Conservation (phyloP, 192 early-diverging fungal genomes). For the Chytriomyces confervae region DNA sequence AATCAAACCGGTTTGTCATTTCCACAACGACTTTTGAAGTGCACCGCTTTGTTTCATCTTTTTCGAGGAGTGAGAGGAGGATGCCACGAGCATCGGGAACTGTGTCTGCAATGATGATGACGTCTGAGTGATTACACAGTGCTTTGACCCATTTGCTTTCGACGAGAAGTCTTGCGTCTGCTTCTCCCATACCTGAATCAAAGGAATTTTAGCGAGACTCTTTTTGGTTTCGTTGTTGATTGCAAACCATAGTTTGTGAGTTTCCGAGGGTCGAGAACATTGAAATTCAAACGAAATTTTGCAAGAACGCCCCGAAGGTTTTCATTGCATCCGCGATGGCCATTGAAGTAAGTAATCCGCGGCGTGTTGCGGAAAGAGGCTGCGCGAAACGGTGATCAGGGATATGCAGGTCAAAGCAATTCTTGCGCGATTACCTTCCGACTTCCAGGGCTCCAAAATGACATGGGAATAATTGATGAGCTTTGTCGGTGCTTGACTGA, state of each 20-base stretch:
- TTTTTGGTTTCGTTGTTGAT: neutral
- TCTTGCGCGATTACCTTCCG: neutral
- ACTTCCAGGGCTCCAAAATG: slow-evolving; percentile 27
- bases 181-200: neutral
- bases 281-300: slow-evolving; percentile 15
- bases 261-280: slow-evolving; percentile 24
- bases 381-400: neutral
- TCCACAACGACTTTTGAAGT: slow-evolving; percentile 16
- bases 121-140: slow-evolving; percentile 9
- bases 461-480: slow-evolving; percentile 1
- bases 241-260: slow-evolving; percentile 8
- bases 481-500: neutral
- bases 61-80: neutral
- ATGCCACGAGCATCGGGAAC: slow-evolving; percentile 26
- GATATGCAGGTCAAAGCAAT: neutral
- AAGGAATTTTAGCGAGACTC: neutral
- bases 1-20: slow-evolving; percentile 33
- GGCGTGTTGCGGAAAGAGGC: slow-evolving; percentile 1
- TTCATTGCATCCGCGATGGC: slow-evolving; percentile 31
- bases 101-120: slow-evolving; percentile 32
- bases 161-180: slow-evolving; percentile 10
- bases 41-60: neutral
- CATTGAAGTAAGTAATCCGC: slow-evolving; percentile 29
- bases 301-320: slow-evolving; percentile 19
- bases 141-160: slow-evolving; percentile 10